Percentiles rank a stretch among this genome's conserved stretches.
Evolutionary conservation across 306 rosid genomes (phyloP).

Genomic region (Vachellia pachyceras): DNA sequence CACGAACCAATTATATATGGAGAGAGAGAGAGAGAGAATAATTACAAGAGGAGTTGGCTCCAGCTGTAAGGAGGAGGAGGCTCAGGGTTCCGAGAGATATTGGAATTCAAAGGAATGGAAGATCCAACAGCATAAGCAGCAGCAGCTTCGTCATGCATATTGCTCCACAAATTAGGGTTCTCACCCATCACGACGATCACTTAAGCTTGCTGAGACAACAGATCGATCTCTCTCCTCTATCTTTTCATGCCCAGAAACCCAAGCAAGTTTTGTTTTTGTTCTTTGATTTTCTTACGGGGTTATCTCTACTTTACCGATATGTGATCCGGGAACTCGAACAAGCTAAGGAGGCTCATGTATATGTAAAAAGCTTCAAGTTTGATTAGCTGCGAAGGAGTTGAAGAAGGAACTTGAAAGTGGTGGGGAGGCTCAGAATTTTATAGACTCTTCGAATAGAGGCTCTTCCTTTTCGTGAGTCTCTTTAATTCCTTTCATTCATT

Average conservation of each 20-base stretch:
- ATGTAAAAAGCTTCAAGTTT: constrained; percentile 39
- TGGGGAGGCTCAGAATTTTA: constrained; percentile 40
- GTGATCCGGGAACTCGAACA: constrained; percentile 48
- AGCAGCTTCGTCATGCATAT: constrained; percentile 24
- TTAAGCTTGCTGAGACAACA: neutral
- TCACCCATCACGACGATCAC: constrained; percentile 63
- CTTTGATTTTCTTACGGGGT: neutral
- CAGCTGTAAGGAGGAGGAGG: constrained; percentile 52
- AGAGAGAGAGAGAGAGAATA: constrained; percentile 10
- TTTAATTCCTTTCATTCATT: constrained; percentile 45
- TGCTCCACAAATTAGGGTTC: constrained; percentile 92
- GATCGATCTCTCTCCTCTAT: neutral
- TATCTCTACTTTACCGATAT: constrained; percentile 38
- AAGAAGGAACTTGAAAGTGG: constrained; percentile 55
- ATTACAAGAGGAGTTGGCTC: constrained; percentile 72
- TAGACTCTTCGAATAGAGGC: constrained; percentile 53
- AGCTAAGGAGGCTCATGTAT: neutral
- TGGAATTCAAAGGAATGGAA: constrained; percentile 57
- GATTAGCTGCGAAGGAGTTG: neutral
- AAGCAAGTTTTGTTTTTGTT: neutral
- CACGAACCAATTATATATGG: neutral
- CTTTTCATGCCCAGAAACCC: constrained; percentile 27
- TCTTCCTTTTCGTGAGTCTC: constrained; percentile 33
- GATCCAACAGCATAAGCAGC: constrained; percentile 54
- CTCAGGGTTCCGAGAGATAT: constrained; percentile 44